Base-by-base conservation (phyloP, 768 basidiomycete species). In the Xerocomellus intermedius region DNA sequence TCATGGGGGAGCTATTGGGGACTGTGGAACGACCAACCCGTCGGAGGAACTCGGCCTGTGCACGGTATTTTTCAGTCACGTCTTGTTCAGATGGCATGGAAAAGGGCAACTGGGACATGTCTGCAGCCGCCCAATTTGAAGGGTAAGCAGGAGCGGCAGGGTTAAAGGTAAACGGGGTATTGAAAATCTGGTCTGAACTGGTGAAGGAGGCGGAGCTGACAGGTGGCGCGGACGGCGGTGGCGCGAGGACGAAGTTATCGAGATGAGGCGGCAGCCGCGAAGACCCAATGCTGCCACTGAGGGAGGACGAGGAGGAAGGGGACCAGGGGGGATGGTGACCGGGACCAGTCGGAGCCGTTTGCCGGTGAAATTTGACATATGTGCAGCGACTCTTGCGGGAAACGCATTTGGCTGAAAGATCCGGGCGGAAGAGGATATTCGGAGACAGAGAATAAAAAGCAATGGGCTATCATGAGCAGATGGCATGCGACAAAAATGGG, bases 291-390 rank as follows among this genome's bases (percentile, higher is more conserved):
- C 54, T 56, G 24, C 59, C 52, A 12, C 26, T 55, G 56, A 60
- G 65, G 35, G 59, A 67, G 38, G 69, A 63, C 1, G 75, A 75
- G 5, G 73, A 71, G 4, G 74, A 52, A 3, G 64, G 62, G 4
- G 75, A 71, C 5, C 68, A 75, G 14, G 73, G 72, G 13, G 74
- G 69, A 7, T 67, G 62, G 61, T 91, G 89, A 10, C 88, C 88
- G 10, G 88, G 89, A 4, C 88, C 88, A 2, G 81, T 78, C 28
- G 88, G 89, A 0, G 87, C 88, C 0, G 89, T 91, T 65, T 90
- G 89, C 14, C 88, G 83, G 64, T 89, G 87, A 64, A 88, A 90
- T 64, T 91, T 89, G 69, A 90, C 84, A 60, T 83, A 91, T 0
- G 89, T 91, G 71, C 89, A 91, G 5, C 85, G 79, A 51, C 74